Evolutionary conservation across 495 filamentous ascomycete species (phyloP).

Genomic region (Tricharina praecox): DNA sequence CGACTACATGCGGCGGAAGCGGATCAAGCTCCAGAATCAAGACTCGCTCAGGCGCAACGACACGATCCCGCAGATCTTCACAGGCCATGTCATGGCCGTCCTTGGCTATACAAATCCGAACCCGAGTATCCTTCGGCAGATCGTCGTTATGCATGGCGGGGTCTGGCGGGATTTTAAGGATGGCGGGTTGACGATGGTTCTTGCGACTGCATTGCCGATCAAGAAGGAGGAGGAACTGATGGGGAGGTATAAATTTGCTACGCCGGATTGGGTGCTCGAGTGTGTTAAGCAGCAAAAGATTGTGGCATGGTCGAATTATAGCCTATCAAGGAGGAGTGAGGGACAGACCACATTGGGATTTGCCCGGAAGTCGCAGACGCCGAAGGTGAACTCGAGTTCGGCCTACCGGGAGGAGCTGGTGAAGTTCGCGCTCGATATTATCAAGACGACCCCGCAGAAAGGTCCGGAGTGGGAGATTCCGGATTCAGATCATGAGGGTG

Average conservation of each 20-base stretch:
- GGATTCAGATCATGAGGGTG: constrained; percentile 3
- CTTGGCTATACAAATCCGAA: constrained; percentile 90
- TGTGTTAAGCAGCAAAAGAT: constrained; percentile 64
- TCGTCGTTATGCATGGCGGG: constrained; percentile 80
- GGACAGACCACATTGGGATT: constrained; percentile 50
- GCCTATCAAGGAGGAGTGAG: constrained; percentile 61
- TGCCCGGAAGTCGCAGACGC: background rate
- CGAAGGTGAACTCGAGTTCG: too few relatives aligned
- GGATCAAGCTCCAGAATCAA: constrained; percentile 85
- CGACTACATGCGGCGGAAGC: constrained; percentile 87
- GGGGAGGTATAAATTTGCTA: constrained; percentile 70
- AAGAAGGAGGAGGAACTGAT: constrained; percentile 77
- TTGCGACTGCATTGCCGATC: constrained; percentile 71
- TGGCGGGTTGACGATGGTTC: constrained; percentile 91
- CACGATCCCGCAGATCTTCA: constrained; percentile 67
- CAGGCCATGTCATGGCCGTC: constrained; percentile 71
- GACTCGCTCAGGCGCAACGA: constrained; percentile 47
- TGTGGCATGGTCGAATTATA: constrained; percentile 68
- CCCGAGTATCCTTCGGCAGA: constrained; percentile 63
- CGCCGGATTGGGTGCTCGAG: constrained; percentile 90
- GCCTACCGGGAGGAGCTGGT: background rate
- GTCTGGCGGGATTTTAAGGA: constrained; percentile 91
- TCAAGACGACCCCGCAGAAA: background rate
- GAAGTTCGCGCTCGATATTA: background rate
- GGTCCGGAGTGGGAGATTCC: constrained; percentile 1